These are phyloP conservation scores for Anthracocystis walkeri DNA, from an alignment of 1,284 basidiomycete genomes.

Conservation along the genomic window DNA sequence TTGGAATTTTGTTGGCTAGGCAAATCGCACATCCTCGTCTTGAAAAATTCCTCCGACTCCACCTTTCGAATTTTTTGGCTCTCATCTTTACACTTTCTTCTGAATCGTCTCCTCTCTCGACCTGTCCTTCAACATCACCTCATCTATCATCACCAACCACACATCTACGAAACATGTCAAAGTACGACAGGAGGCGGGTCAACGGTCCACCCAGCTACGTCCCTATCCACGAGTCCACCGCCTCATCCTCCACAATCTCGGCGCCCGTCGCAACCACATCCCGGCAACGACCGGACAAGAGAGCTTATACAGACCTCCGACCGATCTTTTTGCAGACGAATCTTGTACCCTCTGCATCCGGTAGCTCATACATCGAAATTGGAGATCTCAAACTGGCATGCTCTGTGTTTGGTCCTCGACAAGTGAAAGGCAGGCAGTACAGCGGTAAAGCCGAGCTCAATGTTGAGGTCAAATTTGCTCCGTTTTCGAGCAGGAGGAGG, in stretches of 20 bases:
- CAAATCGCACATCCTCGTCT: slow-evolving; percentile 14
- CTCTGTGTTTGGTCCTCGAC: slow-evolving; percentile 95
- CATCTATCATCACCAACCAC: background rate
- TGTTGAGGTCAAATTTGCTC: slow-evolving; percentile 95
- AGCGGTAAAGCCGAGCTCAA: slow-evolving; percentile 88
- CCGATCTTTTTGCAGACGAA: slow-evolving; percentile 82
- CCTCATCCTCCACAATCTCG: slow-evolving; percentile 12
- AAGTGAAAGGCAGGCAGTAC: slow-evolving; percentile 79
- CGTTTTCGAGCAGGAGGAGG: slow-evolving; percentile 83
- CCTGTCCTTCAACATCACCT: background rate
- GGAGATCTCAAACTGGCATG: slow-evolving; percentile 90
- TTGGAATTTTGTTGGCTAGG: background rate
- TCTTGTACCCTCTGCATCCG: slow-evolving; percentile 90
- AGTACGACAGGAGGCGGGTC: slow-evolving; percentile 40
- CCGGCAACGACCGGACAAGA: slow-evolving; percentile 28
- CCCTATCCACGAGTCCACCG: slow-evolving; percentile 20
- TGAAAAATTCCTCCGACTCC: slow-evolving; percentile 13
- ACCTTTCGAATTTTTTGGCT: slow-evolving; percentile 17
- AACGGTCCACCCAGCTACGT: slow-evolving; percentile 45
- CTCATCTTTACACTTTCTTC: slow-evolving; percentile 6
- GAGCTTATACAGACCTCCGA: slow-evolving; percentile 25
- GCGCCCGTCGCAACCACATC: slow-evolving; percentile 14
- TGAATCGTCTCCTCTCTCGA: background rate
- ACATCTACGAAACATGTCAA: slow-evolving; percentile 24
- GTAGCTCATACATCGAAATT: slow-evolving; percentile 93